A percentile compares a stretch with the other conserved stretches of the same genome.
phyloP scores from a whole-genome alignment of 2,329 filamentous ascomycete species.

The Epichloe brachyelytri region DNA sequence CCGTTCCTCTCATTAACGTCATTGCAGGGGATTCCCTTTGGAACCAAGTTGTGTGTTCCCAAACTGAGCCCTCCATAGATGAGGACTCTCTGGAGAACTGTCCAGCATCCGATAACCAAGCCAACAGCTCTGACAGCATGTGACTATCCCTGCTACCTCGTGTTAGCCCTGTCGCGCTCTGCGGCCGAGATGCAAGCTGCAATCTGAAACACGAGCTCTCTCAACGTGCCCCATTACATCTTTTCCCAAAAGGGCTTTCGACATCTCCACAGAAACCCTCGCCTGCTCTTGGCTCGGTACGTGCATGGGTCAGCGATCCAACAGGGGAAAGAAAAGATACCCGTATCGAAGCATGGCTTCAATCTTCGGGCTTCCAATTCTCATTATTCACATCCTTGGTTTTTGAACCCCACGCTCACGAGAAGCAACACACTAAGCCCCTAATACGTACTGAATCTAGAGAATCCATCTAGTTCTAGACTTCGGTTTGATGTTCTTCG shows the following conservation, averaged over 20 bases:
- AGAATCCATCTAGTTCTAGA: neutral
- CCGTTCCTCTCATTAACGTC: neutral
- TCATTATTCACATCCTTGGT: neutral
- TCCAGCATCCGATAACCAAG: neutral
- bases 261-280: neutral
- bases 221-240: neutral
- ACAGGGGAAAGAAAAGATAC: neutral
- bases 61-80: neutral
- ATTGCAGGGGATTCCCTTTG: no score
- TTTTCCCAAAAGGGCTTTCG: neutral
- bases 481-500: neutral
- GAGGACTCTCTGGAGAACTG: neutral
- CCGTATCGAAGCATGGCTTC: neutral
- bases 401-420: neutral
- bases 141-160: constrained; percentile 6
- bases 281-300: neutral
- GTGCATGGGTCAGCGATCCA: neutral
- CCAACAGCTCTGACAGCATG: neutral
- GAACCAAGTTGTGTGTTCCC: neutral
- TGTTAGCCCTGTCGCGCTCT: constrained; percentile 5
- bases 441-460: neutral
- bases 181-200: constrained; percentile 5
- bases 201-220: neutral
- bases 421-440: neutral
- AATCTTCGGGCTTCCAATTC: neutral